Evolutionary conservation across 2,329 filamentous ascomycete genomes (phyloP), one percentile per base, ranked within the genome.

Genomic region (Claviceps digitariae): DNA sequence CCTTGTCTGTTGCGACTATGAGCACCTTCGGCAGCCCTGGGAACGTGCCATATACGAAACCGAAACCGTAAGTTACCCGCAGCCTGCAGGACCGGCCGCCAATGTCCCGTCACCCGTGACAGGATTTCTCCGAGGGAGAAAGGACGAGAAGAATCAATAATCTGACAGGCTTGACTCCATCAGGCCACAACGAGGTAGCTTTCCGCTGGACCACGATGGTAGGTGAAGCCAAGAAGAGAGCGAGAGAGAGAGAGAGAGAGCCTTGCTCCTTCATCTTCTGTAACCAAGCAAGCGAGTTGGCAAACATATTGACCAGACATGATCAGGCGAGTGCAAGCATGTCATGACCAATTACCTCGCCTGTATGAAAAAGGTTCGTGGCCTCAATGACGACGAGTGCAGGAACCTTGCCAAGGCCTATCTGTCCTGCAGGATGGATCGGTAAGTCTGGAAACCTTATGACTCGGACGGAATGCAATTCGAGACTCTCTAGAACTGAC

Each of bases 191-290:
- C 83, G 90, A 62, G 91, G 91, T 53, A 94, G 88, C 62, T 97
- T 97, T 65, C 91, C 91, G n/a, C 81, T 97, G 53, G 91, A 97
- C 69, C 90, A 96, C 63, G 90, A 95, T 68, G 89, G 73, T 73
- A 62, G 59, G 69, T 58, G 29, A 43, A 48, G 36, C 13, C 31
- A 41, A 34, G n/a, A n/a, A n/a, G n/a, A n/a, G n/a, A n/a, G n/a
- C n/a, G n/a, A n/a, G 2, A 13, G 51, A 5, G 36, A 45, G 34
- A 20, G 40, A 36, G 29, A 21, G 20, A 17, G 29, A 31, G 12
- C 9, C 20, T 17, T 17, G 2, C 46, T 17, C 40, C 45, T 40
- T 25, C n/a, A 10, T 21, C 2, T 27, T 21, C 17, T 20, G n/a
- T 4, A 5, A 29, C 9, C 7, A 34, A 38, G 23, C 21, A 43